These are phyloP conservation scores for Narthecium ossifragum DNA, from an alignment of 106 monocot genomes.

Conservation along the genomic window DNA sequence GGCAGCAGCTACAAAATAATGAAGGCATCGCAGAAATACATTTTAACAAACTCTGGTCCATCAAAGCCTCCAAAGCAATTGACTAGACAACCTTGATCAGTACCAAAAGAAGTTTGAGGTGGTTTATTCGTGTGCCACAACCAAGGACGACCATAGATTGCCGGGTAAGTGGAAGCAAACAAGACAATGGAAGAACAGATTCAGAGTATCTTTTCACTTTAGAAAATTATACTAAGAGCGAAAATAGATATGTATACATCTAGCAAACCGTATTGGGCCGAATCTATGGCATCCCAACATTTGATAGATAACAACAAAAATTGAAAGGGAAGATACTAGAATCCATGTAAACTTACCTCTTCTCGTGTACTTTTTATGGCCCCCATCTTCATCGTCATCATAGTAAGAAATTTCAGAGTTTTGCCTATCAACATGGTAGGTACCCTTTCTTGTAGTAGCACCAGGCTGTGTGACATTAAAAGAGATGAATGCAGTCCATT, in stretches of 20 bases:
- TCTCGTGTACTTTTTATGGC: constrained; percentile 67
- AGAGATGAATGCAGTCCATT: background rate
- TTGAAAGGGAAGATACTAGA: background rate
- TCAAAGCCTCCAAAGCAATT: too few relatives aligned
- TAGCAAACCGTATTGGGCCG: background rate
- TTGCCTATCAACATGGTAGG: constrained; percentile 60
- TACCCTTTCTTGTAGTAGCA: constrained; percentile 77
- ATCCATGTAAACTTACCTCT: constrained; percentile 64
- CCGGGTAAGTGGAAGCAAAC: too few relatives aligned
- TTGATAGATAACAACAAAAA: background rate
- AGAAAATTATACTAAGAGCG: constrained; percentile 1
- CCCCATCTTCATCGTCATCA: constrained; percentile 97
- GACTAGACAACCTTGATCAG: too few relatives aligned
- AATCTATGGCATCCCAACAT: background rate
- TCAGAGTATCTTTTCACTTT: background rate
- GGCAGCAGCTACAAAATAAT: too few relatives aligned
- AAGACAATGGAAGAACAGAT: too few relatives aligned
- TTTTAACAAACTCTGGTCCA: too few relatives aligned
- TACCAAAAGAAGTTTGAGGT: too few relatives aligned
- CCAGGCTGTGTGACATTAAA: constrained; percentile 50
- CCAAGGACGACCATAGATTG: too few relatives aligned
- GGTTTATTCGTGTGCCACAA: too few relatives aligned
- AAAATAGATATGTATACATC: too few relatives aligned
- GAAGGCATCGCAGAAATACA: too few relatives aligned
- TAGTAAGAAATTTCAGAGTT: constrained; percentile 82